phyloP scores from a whole-genome alignment of 352 stramenopile genomes.

The Phytophthora pini region DNA sequence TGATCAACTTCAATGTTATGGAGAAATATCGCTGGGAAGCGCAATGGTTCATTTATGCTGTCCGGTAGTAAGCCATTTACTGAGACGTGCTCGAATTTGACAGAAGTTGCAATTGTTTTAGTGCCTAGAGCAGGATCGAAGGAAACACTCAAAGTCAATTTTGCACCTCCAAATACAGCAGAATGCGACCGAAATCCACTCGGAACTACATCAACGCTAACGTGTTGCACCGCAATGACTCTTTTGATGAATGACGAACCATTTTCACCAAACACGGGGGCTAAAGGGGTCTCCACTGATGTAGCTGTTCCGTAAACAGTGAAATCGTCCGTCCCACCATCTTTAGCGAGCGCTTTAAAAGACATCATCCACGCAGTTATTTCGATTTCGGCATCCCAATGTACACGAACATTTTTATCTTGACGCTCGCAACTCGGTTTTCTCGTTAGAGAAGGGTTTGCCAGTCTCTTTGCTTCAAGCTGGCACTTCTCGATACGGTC shows the following conservation, averaged over 20 bases:
- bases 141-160: constrained; percentile 12
- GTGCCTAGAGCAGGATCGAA: constrained; percentile 9
- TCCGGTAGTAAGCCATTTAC: constrained; percentile 29
- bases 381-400: constrained; percentile 32
- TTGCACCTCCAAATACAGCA: constrained; percentile 25
- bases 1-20: constrained; percentile 35
- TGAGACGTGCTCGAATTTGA: constrained; percentile 31
- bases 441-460: constrained; percentile 1
- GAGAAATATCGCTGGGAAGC: constrained; percentile 31
- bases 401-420: constrained; percentile 4
- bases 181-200: constrained; percentile 20
- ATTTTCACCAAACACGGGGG: constrained; percentile 14
- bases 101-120: constrained; percentile 19
- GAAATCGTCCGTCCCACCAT: constrained; percentile 22
- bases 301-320: constrained; percentile 25
- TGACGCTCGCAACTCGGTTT: constrained; percentile 1
- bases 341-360: constrained; percentile 26
- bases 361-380: constrained; percentile 31
- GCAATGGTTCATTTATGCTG: constrained; percentile 1
- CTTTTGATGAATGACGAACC: constrained; percentile 21
- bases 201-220: constrained; percentile 24
- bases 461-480: constrained; percentile 24
- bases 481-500: constrained; percentile 24
- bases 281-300: constrained; percentile 25
- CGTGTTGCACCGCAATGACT: constrained; percentile 23